phyloP scores from a whole-genome alignment of 2,329 filamentous ascomycete species.

The Parafenestella ontariensis region DNA sequence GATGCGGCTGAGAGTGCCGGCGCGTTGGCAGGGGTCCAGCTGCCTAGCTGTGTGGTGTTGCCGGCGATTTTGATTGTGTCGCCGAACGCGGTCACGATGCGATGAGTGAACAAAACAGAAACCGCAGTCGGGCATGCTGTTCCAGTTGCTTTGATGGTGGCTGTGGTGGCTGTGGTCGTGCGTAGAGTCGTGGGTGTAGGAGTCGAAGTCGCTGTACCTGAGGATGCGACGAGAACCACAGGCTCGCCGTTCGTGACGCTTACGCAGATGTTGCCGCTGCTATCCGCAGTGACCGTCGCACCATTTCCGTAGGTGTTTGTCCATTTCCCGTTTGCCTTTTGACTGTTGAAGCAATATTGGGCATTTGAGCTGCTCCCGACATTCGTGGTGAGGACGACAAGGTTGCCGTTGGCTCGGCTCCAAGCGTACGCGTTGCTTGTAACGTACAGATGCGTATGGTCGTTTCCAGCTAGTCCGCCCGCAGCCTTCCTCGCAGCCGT shows the following conservation, averaged over 20 bases:
- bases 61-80: slow-evolving; percentile 59
- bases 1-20: slow-evolving; percentile 51
- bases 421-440: slow-evolving; percentile 55
- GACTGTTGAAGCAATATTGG: slow-evolving; percentile 54
- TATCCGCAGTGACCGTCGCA: slow-evolving; percentile 49
- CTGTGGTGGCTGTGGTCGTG: slow-evolving; percentile 4
- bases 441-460: slow-evolving; percentile 55
- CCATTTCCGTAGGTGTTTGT: slow-evolving; percentile 50
- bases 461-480: slow-evolving; percentile 54
- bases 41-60: slow-evolving; percentile 53
- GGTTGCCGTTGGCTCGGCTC: slow-evolving; percentile 53
- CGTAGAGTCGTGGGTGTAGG: slow-evolving; percentile 11
- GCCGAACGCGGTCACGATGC: slow-evolving; percentile 56
- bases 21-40: slow-evolving; percentile 51
- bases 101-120: slow-evolving; percentile 55
- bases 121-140: slow-evolving; percentile 39
- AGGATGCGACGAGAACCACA: slow-evolving; percentile 47
- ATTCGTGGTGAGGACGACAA: slow-evolving; percentile 55
- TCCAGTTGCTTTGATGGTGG: background rate
- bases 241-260: slow-evolving; percentile 53
- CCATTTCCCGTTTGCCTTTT: slow-evolving; percentile 50
- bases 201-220: slow-evolving; percentile 15
- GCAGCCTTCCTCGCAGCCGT: slow-evolving; percentile 38
- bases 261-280: slow-evolving; percentile 53
- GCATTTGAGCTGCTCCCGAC: slow-evolving; percentile 49